Evolutionary conservation across 192 early-diverging fungal genomes (phyloP).

Genomic region (Backusella psychrophila): DNA sequence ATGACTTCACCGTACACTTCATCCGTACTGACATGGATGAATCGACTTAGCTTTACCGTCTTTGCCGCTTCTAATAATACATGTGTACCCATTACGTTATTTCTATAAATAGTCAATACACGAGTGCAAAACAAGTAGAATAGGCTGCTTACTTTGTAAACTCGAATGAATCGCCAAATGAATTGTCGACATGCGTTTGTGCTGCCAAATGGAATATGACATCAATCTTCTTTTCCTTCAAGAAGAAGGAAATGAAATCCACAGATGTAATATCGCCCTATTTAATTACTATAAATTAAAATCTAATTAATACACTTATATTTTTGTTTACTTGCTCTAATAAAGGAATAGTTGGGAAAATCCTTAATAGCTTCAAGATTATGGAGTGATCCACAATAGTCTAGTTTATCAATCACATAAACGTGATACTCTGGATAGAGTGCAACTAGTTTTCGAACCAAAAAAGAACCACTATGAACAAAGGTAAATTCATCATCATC

Average conservation of each 20-base stretch:
- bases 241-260: constrained; percentile 59
- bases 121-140: not conserved
- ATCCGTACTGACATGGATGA: constrained; percentile 80
- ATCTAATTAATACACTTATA: not conserved
- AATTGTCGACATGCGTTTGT: constrained; percentile 83
- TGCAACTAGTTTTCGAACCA: constrained; percentile 61
- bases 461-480: constrained; percentile 58
- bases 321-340: constrained; percentile 45
- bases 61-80: constrained; percentile 72
- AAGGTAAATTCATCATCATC: not conserved
- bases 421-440: constrained; percentile 69
- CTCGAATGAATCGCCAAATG: constrained; percentile 79
- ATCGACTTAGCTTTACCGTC: constrained; percentile 47
- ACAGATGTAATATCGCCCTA: constrained; percentile 68
- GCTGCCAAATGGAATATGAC: constrained; percentile 79
- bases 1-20: constrained; percentile 81
- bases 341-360: constrained; percentile 59
- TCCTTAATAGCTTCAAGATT: constrained; percentile 47
- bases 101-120: constrained; percentile 24
- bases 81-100: constrained; percentile 82
- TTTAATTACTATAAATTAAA: not conserved
- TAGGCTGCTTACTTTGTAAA: constrained; percentile 51
- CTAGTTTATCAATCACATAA: constrained; percentile 69
- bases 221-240: constrained; percentile 67
- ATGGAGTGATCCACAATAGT: constrained; percentile 71